These are phyloP conservation scores for thale cress (Arabidopsis thaliana) DNA, from an alignment of 345 rosid species.

Conservation along the genomic window TAIR10.1 NC_003076.8:17690501-17691000, in stretches of 20 bases:
- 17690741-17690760: constrained; percentile 64
- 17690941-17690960: constrained; percentile 55
- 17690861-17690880: too few species aligned
- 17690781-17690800: constrained; percentile 71
- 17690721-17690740: constrained; percentile 61
- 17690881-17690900: too few species aligned
- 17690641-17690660: constrained; percentile 56
- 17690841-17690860: constrained; percentile 17
- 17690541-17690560: not conserved
- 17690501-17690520: not conserved
- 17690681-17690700: constrained; percentile 69
- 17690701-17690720: constrained; percentile 63
- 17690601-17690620: constrained; percentile 70
- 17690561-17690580: constrained; percentile 58
- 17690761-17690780: constrained; percentile 76
- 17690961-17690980: constrained; percentile 58
- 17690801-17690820: constrained; percentile 81
- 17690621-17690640: constrained; percentile 53
- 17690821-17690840: constrained; percentile 55
- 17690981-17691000: constrained; percentile 57
- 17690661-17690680: constrained; percentile 61
- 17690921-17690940: constrained; percentile 76
- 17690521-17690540: not conserved
- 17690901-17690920: constrained; percentile 3
- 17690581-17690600: constrained; percentile 86